Conservation (phyloP, 371 early-diverging fungal species). For the Mucor indicus region DNA sequence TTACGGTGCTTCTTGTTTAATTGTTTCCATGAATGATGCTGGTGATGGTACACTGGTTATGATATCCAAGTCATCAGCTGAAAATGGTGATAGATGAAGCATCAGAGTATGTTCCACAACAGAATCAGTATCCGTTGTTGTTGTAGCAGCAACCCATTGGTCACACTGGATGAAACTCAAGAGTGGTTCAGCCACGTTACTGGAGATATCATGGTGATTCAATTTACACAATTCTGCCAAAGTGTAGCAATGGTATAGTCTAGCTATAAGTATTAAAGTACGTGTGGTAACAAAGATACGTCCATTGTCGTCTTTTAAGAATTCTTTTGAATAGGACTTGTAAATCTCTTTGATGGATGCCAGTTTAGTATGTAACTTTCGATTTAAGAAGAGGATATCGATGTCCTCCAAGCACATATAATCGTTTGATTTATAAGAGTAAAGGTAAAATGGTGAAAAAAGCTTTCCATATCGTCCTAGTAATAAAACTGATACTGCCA, state of each 20-base stretch:
- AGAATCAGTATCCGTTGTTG: not conserved
- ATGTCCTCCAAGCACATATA: no score
- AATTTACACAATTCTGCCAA: constrained; percentile 34
- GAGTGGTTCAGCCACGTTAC: constrained; percentile 24
- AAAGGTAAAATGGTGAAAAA: no score
- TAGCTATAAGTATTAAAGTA: constrained; percentile 14
- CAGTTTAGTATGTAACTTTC: no score
- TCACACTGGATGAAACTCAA: constrained; percentile 1
- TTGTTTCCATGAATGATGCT: not conserved
- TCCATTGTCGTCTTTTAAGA: not conserved
- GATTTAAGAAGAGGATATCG: no score
- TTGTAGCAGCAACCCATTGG: not conserved
- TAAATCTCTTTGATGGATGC: no score
- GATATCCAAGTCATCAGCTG: not conserved
- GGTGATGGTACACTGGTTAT: not conserved
- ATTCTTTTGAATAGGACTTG: not conserved
- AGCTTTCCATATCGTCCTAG: no score
- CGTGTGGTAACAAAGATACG: not conserved
- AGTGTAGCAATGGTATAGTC: constrained; percentile 14
- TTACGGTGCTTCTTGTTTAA: no score
- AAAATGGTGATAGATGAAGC: no score
- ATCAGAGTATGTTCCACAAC: no score
- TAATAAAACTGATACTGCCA: no score
- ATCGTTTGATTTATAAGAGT: no score
- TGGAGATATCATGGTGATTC: constrained; percentile 14